Base-by-base conservation (phyloP, 164 flowering plant species). In the Cinnamomum micranthum region DNA sequence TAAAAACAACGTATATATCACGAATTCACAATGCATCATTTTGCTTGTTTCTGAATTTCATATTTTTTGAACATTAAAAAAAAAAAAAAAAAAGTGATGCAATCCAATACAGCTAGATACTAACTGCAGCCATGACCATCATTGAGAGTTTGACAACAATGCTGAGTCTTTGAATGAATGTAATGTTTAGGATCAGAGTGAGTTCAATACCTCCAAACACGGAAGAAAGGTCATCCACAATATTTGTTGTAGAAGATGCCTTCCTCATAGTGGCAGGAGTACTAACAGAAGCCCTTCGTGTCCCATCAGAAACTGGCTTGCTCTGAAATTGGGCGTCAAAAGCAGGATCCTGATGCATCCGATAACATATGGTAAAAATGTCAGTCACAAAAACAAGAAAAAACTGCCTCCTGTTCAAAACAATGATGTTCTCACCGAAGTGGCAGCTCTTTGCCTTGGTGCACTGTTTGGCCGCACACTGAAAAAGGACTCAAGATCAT, bases 401-500 rank as follows among this genome's bases (percentile, higher is more conserved):
- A 65, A 10, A 47, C 50, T 20, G n/a, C 28, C 41, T 7, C 28
- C 25, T 60, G 5, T 15, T 24, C 70, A 22, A 63, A 17, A 74
- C 51, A 0, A 4, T n/a, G 50, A 71, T 33, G 62, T 73, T 79
- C 90, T 86, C 81, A 94, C 98, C 69, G 88, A 81, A 68, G 91
- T 72, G 58, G 80, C 82, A 64, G 92, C 80, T 77, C 97, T 87
- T 22, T 89, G 84, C 79, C 85, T 87, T 35, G 98, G 97, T 41
- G 89, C 99, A 90, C 98, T 94, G 83, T 81, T 91, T 19, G 99
- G 86, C 73, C 95, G 87, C 72, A 83, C 68, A 80, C 94, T 75
- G 74, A 93, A 93, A 79, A 91, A 87, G n/a, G 96, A 87, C 50
- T 93, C 97, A 52, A 93, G 88, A 79, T 93, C 97, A 86, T 84